These are phyloP conservation scores for Fusarium sp. DNA, from an alignment of 2,329 filamentous ascomycete species.

Conservation along the genomic window DNA sequence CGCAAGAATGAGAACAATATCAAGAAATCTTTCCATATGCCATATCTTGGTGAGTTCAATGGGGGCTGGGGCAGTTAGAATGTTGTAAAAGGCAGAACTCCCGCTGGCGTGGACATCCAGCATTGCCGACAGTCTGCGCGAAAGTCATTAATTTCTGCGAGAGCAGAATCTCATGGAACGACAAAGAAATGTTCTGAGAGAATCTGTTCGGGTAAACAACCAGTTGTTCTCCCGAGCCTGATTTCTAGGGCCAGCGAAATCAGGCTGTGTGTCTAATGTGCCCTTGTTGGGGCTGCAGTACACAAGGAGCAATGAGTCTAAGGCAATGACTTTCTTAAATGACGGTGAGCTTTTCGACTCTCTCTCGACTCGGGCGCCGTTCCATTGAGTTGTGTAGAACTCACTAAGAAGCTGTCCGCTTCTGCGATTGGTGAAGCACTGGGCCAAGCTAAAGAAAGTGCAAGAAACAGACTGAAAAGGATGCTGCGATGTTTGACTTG, in stretches of 20 bases:
- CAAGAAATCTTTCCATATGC: too few relatives aligned
- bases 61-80: too few relatives aligned
- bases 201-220: not conserved
- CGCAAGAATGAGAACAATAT: too few relatives aligned
- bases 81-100: too few relatives aligned
- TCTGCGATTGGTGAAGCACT: accelerated
- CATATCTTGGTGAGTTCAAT: too few relatives aligned
- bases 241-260: not conserved
- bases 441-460: not conserved
- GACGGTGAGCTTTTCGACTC: accelerated
- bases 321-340: accelerated
- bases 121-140: too few relatives aligned
- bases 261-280: not conserved
- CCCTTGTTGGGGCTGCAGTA: not conserved
- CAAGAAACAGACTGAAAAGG: not conserved
- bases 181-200: not conserved
- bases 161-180: not conserved
- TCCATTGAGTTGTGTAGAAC: accelerated
- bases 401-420: accelerated
- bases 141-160: too few relatives aligned
- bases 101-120: too few relatives aligned
- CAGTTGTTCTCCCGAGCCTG: not conserved
- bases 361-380: not conserved
- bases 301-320: too few relatives aligned
- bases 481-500: not conserved